Percentiles rank a stretch among this genome's conserved stretches.
Conservation (phyloP, 768 basidiomycete species). For the Lentinus brumalis region DNA sequence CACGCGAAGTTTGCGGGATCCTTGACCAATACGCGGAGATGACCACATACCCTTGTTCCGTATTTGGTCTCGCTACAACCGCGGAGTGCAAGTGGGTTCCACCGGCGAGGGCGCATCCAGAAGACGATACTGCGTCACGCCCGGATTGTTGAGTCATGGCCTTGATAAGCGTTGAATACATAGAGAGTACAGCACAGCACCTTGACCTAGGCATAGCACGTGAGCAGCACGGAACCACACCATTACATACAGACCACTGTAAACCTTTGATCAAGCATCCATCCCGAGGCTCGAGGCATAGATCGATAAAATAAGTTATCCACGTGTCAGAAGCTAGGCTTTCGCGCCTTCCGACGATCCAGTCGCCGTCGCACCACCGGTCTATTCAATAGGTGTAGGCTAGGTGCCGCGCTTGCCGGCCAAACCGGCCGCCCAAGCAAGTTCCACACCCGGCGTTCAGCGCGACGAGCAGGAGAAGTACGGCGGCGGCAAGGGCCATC, state of each 20-base stretch:
- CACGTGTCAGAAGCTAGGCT: background rate
- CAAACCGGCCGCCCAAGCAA: conserved; percentile 23
- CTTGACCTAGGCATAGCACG: background rate
- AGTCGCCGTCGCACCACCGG: background rate
- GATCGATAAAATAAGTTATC: background rate
- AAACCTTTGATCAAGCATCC: background rate
- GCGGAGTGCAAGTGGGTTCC: too few relatives aligned
- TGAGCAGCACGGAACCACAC: background rate
- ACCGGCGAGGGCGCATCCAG: too few relatives aligned
- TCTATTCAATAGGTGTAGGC: conserved; percentile 18
- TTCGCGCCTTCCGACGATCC: background rate
- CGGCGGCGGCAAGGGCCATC: conserved; percentile 27
- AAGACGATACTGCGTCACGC: too few relatives aligned
- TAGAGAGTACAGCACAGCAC: background rate
- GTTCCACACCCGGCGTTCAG: conserved; percentile 26
- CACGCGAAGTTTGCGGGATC: too few relatives aligned
- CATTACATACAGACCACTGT: background rate
- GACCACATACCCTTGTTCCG: too few relatives aligned
- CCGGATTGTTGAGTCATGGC: too few relatives aligned
- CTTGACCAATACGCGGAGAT: too few relatives aligned
- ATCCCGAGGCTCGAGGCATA: background rate
- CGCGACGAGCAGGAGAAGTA: conserved; percentile 19
- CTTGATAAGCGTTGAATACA: too few relatives aligned
- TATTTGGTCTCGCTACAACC: too few relatives aligned
- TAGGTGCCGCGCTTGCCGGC: conserved; percentile 19